A percentile compares a stretch with the other conserved stretches of the same genome.
Evolutionary conservation across 805 yeast genomes (phyloP).

Genomic region (Kazachstania viticola): DNA sequence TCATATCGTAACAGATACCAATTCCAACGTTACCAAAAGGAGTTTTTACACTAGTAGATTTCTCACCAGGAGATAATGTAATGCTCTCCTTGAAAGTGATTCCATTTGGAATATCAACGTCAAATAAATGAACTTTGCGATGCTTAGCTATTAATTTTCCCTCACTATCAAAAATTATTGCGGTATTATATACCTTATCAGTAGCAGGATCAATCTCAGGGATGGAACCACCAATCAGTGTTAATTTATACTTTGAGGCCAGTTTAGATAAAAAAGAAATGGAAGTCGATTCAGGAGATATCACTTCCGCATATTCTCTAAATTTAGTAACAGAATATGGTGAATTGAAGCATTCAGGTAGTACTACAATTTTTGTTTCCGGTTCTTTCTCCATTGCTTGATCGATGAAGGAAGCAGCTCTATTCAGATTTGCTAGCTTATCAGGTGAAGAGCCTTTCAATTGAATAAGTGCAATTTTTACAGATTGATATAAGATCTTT

Average conservation of each 20-base stretch:
- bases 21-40: constrained; percentile 43
- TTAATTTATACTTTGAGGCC: constrained; percentile 55
- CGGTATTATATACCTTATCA: constrained; percentile 56
- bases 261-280: constrained; percentile 48
- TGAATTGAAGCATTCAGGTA: constrained; percentile 95
- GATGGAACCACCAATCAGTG: constrained; percentile 81
- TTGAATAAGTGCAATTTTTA: constrained; percentile 79
- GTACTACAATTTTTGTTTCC: constrained; percentile 61
- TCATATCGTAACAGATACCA: constrained; percentile 75
- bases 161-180: constrained; percentile 53
- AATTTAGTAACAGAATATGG: constrained; percentile 86
- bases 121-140: constrained; percentile 84
- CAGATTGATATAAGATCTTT: constrained; percentile 29
- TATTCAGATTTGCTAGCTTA: constrained; percentile 62
- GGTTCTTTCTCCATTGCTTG: constrained; percentile 50
- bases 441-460: constrained; percentile 59
- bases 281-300: constrained; percentile 48
- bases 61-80: constrained; percentile 66
- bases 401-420: constrained; percentile 51
- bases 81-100: constrained; percentile 78
- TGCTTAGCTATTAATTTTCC: constrained; percentile 82
- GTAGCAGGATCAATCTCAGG: constrained; percentile 61
- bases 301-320: constrained; percentile 76
- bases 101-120: constrained; percentile 83
- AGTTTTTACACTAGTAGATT: constrained; percentile 50